Conservation (phyloP, 805 yeast genomes). For the Myxozyma neglecta region DNA sequence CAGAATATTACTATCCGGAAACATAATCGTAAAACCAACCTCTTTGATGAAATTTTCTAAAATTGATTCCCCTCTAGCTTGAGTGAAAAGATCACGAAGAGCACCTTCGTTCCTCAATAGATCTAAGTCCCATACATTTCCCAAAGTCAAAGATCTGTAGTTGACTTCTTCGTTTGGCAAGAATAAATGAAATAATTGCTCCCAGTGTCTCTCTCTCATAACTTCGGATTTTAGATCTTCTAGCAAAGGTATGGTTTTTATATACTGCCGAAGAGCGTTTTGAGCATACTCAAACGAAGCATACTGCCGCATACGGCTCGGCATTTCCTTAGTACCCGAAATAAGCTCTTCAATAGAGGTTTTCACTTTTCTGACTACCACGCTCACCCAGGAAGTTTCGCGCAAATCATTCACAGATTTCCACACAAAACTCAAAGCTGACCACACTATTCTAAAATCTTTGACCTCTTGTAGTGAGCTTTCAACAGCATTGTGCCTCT, state of each 20-base stretch:
- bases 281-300: conserved; percentile 66
- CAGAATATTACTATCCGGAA: neutral
- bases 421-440: conserved; percentile 55
- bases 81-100: conserved; percentile 53
- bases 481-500: conserved; percentile 38
- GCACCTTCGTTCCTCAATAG: conserved; percentile 47
- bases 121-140: conserved; percentile 62
- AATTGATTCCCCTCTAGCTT: conserved; percentile 71
- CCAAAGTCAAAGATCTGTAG: conserved; percentile 46
- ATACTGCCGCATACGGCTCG: conserved; percentile 62
- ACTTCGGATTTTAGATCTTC: conserved; percentile 55
- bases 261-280: conserved; percentile 44
- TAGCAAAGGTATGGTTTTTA: conserved; percentile 45
- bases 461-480: conserved; percentile 50
- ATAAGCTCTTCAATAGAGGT: conserved; percentile 53
- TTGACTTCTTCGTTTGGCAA: conserved; percentile 35
- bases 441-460: conserved; percentile 66
- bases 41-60: conserved; percentile 57
- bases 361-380: conserved; percentile 50
- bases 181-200: conserved; percentile 21
- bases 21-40: neutral
- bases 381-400: conserved; percentile 49
- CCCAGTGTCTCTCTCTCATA: conserved; percentile 70
- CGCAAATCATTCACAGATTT: conserved; percentile 48
- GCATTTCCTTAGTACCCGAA: conserved; percentile 51